Evolutionary conservation across 345 rosid genomes (phyloP).

Genomic region (Arabidopsis arenosa): DNA sequence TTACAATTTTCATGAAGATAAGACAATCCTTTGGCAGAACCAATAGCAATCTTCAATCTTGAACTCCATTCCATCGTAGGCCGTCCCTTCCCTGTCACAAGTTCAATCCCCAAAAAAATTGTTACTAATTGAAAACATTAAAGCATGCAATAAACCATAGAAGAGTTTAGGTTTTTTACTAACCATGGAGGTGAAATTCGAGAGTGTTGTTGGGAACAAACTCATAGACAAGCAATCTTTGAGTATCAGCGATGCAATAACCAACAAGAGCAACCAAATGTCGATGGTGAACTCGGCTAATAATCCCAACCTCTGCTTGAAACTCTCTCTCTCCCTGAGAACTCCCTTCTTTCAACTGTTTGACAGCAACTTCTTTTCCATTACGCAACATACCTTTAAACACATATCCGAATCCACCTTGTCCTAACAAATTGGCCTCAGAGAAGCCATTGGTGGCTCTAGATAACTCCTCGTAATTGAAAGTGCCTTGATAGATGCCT

Average conservation of each 20-base stretch:
- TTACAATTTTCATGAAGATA: constrained; percentile 96
- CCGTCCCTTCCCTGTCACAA: constrained; percentile 63
- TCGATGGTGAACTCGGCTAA: constrained; percentile 69
- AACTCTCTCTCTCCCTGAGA: constrained; percentile 72
- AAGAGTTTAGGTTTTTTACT: constrained; percentile 12
- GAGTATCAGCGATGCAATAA: constrained; percentile 57
- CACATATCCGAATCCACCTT: constrained; percentile 76
- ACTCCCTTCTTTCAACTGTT: constrained; percentile 65
- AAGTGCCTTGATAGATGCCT: constrained; percentile 60
- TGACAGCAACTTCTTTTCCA: constrained; percentile 66
- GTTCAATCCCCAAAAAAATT: not conserved
- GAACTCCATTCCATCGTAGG: constrained; percentile 76
- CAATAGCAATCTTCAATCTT: constrained; percentile 77
- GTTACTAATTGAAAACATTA: not conserved
- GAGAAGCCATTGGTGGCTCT: constrained; percentile 73
- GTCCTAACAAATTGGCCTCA: constrained; percentile 65
- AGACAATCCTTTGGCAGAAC: constrained; percentile 90
- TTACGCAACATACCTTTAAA: constrained; percentile 62
- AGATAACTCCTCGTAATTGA: constrained; percentile 58
- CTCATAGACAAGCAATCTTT: constrained; percentile 75
- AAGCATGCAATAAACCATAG: not conserved
- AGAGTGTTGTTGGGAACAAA: constrained; percentile 67
- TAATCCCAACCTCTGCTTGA: constrained; percentile 71
- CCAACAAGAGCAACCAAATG: constrained; percentile 78
- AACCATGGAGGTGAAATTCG: constrained; percentile 74